Base-by-base conservation (phyloP, 371 early-diverging fungal genomes). In the Mucor lusitanicus region DNA sequence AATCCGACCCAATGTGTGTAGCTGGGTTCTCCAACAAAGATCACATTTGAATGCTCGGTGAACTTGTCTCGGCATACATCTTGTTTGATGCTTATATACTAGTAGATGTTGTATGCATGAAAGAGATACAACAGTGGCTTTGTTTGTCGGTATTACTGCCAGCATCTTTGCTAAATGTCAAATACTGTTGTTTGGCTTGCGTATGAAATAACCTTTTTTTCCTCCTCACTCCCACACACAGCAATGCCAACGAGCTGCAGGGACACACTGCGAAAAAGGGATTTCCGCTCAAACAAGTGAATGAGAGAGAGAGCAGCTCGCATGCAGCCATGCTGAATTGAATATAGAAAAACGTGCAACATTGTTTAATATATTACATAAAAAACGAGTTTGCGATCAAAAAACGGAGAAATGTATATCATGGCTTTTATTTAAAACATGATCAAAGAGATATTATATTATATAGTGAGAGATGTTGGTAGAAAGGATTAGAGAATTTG, bases 331-430 rank as follows among this genome's bases (percentile, higher is more conserved):
- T 53, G 53, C 53, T 53, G 53, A 53, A 53, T 27, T 53, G 53
- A 53, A 53, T 27, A 53, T 15, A 53, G 53, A 53, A 53, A 27
- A 53, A 53, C 53, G 53, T 53, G 53, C 53, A 53, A 53, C 27
- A 53, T 46, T 46, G 46, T 46, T 40, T 46, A 46, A 21, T 46
- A 46, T 46, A 46, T 27, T 53, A 53, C 27, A 53, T 53, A 15
- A 53, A 53, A 53, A 53, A 53, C 53, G 53, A 53, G 53, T 27
- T 46, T 46, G 23, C 27, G 53, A 8, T 15, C 27, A 53, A 53
- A 23, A 53, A 53, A 53, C 53, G 53, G 53, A 53, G 53, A 53
- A 53, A 53, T 40, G 40, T 27, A 53, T 53, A 53, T 25, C 53
- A 53, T 13, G 53, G 8, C 25, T 53, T 53, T 53, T 53, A 53